phyloP scores from a whole-genome alignment of 306 rosid genomes.

The Quercus bicolor region DNA sequence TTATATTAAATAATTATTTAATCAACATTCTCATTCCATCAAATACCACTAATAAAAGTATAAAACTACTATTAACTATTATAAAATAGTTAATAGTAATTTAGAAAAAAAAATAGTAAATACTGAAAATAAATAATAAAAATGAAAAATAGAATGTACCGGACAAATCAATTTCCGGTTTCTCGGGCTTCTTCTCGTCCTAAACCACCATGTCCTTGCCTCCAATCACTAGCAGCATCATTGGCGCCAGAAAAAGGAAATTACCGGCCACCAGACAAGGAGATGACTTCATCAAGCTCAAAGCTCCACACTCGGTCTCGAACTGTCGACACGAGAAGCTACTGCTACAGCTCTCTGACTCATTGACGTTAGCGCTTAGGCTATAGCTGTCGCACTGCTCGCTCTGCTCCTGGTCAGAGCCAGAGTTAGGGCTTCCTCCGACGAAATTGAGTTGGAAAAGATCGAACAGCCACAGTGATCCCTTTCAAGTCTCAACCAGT shows the following conservation, averaged over 20 bases:
- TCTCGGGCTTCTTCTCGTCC: conserved; percentile 55
- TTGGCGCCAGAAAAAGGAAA: conserved; percentile 48
- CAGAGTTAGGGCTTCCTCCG: conserved; percentile 41
- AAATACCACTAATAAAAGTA: too few relatives aligned
- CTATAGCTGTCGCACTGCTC: conserved; percentile 86
- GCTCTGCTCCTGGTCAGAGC: conserved; percentile 60
- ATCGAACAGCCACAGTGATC: neutral
- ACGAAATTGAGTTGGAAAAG: conserved; percentile 31
- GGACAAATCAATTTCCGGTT: conserved; percentile 44
- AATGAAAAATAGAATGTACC: conserved; percentile 32
- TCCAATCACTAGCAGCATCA: conserved; percentile 60
- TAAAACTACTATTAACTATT: too few relatives aligned
- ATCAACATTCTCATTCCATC: too few relatives aligned
- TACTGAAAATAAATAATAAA: too few relatives aligned
- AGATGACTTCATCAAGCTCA: conserved; percentile 61
- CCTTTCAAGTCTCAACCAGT: too few relatives aligned
- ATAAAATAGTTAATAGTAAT: too few relatives aligned
- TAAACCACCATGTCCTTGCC: conserved; percentile 66
- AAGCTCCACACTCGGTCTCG: conserved; percentile 72
- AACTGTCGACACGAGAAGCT: conserved; percentile 73
- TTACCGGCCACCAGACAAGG: conserved; percentile 40
- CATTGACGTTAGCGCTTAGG: conserved; percentile 79
- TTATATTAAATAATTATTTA: too few relatives aligned
- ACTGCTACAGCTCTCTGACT: conserved; percentile 82
- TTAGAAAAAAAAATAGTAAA: too few relatives aligned